Conservation (phyloP, 148 eudicot genomes). For the Pharnaceum exiguum region DNA sequence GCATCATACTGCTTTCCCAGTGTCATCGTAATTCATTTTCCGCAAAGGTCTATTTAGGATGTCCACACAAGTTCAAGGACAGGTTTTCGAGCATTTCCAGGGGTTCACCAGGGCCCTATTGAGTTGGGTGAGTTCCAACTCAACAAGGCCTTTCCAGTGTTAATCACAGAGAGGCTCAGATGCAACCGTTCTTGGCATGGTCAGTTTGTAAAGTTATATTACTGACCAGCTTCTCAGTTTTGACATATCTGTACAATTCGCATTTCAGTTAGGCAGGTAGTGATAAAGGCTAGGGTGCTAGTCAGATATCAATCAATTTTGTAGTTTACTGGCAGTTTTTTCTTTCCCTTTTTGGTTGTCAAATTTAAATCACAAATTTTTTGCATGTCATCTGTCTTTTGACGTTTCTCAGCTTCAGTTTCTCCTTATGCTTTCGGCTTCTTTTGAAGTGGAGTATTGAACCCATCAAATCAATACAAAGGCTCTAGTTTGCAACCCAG, state of each 20-base stretch:
- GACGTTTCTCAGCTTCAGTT: too few relatives aligned
- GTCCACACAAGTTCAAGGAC: too few relatives aligned
- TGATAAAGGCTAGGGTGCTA: too few relatives aligned
- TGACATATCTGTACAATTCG: constrained; percentile 5
- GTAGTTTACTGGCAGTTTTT: not conserved
- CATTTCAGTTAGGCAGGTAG: not conserved
- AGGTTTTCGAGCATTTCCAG: too few relatives aligned
- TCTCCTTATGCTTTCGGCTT: too few relatives aligned
- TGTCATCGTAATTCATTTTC: not conserved
- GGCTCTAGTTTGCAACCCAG: too few relatives aligned
- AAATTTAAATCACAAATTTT: too few relatives aligned
- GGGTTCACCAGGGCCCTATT: not conserved
- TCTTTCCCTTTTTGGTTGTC: too few relatives aligned
- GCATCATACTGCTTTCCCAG: constrained; percentile 5
- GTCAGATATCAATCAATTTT: not conserved
- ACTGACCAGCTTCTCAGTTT: constrained; percentile 19
- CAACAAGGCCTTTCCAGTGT: not conserved
- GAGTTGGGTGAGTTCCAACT: not conserved
- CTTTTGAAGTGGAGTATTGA: too few relatives aligned
- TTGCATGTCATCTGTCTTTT: too few relatives aligned
- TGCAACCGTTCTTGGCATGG: constrained; percentile 1
- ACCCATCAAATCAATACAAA: too few relatives aligned
- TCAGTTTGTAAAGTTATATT: constrained; percentile 18
- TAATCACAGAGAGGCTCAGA: not conserved
- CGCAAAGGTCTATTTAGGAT: too few relatives aligned